phyloP scores from a whole-genome alignment of 495 filamentous ascomycete genomes.

The Penicillium salamii region DNA sequence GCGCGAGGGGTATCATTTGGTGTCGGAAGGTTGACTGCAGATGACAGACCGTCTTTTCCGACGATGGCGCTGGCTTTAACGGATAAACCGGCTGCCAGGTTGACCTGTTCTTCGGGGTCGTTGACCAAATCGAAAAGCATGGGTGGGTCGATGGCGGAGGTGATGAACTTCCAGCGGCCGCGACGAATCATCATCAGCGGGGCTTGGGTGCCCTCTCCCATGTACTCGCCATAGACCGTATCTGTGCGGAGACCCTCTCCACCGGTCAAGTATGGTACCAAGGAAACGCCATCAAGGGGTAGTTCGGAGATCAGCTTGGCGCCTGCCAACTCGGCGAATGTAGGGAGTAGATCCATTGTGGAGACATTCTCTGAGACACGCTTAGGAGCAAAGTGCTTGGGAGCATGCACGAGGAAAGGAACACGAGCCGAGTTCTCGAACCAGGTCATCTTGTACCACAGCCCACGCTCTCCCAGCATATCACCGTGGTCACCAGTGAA shows the following conservation, averaged over 20 bases:
- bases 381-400: constrained; percentile 62
- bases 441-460: constrained; percentile 97
- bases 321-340: constrained; percentile 75
- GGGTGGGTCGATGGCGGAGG: constrained; percentile 73
- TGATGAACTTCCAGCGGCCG: constrained; percentile 79
- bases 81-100: constrained; percentile 54
- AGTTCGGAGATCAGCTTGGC: constrained; percentile 57
- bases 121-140: constrained; percentile 71
- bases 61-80: constrained; percentile 16
- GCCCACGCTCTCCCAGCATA: constrained; percentile 83
- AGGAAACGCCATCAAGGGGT: constrained; percentile 73
- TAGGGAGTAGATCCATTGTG: constrained; percentile 81
- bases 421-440: constrained; percentile 82
- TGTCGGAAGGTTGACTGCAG: constrained; percentile 35
- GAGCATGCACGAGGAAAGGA: constrained; percentile 73
- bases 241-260: constrained; percentile 54
- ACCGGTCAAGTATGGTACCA: constrained; percentile 68
- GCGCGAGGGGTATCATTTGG: constrained; percentile 34
- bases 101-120: constrained; percentile 72
- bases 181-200: constrained; percentile 89
- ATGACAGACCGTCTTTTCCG: constrained; percentile 14
- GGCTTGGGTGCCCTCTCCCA: constrained; percentile 80
- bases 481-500: constrained; percentile 91
- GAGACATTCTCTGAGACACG: constrained; percentile 74
- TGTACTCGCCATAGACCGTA: constrained; percentile 83